Conservation (phyloP, 2,329 filamentous ascomycete species). For the Penicillium vulpinum region DNA sequence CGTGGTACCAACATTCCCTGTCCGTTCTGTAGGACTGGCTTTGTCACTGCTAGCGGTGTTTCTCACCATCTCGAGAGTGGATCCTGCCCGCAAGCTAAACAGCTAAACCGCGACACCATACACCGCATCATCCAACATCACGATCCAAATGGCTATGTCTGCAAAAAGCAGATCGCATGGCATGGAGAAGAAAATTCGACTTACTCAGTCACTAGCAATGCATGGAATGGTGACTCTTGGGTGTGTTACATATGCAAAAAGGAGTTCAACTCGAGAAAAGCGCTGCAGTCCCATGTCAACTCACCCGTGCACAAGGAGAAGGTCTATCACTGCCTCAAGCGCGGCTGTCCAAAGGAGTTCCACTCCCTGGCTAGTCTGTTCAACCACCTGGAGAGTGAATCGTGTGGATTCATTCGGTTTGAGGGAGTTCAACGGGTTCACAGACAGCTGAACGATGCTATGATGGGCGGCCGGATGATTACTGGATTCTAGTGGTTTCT, state of each 20-base stretch:
- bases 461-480: background rate
- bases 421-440: conserved; percentile 37
- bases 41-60: conserved; percentile 56
- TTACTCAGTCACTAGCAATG: background rate
- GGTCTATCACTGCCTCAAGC: conserved; percentile 48
- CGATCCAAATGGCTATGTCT: background rate
- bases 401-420: conserved; percentile 44
- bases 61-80: conserved; percentile 58
- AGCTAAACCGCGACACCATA: background rate
- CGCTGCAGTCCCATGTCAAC: conserved; percentile 56
- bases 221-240: background rate
- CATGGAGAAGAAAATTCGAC: background rate
- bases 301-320: conserved; percentile 54
- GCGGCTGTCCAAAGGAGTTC: conserved; percentile 40
- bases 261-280: conserved; percentile 37
- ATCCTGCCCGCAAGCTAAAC: conserved; percentile 15
- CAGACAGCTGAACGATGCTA: background rate
- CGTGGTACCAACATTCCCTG: conserved; percentile 49
- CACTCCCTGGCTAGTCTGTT: conserved; percentile 43
- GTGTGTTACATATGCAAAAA: conserved; percentile 57
- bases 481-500: background rate
- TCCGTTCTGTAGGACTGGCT: conserved; percentile 55
- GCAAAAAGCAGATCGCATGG: background rate
- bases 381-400: conserved; percentile 50
- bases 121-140: background rate